These are phyloP conservation scores for Raddia guianensis DNA, from an alignment of 176 grass and related monocot species.

Conservation along the genomic window DNA sequence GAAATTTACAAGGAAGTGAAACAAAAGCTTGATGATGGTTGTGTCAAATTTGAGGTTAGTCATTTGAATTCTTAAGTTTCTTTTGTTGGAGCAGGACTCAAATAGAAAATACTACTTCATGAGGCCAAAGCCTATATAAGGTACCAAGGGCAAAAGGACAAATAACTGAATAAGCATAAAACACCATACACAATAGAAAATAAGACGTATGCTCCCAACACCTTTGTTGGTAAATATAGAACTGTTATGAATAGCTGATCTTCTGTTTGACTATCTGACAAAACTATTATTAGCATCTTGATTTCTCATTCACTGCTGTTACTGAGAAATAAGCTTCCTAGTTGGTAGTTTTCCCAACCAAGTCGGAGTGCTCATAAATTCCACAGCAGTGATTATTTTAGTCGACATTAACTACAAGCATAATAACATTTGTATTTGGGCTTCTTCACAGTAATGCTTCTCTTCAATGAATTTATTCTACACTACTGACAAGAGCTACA, in stretches of 20 bases:
- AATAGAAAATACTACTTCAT: too few relatives aligned
- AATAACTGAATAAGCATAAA: too few relatives aligned
- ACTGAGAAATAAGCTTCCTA: constrained; percentile 4
- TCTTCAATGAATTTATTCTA: neutral
- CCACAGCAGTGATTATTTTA: constrained; percentile 18
- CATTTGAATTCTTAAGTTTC: constrained; percentile 18
- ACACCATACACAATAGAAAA: too few relatives aligned
- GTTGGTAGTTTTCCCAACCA: neutral
- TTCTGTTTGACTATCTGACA: neutral
- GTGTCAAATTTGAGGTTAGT: constrained; percentile 90
- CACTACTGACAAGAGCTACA: constrained; percentile 3
- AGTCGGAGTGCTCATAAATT: constrained; percentile 21
- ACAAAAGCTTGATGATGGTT: constrained; percentile 82
- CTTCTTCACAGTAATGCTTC: constrained; percentile 17
- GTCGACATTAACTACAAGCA: constrained; percentile 2
- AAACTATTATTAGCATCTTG: constrained; percentile 15
- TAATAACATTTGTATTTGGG: neutral
- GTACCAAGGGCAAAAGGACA: too few relatives aligned
- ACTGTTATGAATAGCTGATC: neutral
- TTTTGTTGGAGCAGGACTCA: neutral
- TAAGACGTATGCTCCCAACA: too few relatives aligned
- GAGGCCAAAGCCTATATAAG: too few relatives aligned
- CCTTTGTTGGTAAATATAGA: constrained; percentile 12
- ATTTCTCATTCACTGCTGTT: constrained; percentile 12
- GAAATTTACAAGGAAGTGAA: constrained; percentile 91